phyloP scores from a whole-genome alignment of 176 grass and related monocot species.

The Ensete glaucum region DNA sequence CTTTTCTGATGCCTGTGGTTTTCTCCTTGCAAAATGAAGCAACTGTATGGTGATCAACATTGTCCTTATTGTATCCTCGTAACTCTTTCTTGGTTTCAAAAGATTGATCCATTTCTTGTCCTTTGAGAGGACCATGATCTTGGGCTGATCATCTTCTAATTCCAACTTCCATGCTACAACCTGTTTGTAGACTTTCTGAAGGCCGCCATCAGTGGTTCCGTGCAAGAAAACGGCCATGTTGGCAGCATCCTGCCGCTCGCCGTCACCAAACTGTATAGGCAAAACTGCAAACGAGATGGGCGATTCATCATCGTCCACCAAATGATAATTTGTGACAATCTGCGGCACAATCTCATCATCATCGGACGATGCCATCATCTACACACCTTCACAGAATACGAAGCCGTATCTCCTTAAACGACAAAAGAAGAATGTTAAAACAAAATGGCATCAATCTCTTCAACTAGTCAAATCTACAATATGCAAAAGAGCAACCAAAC shows the following conservation, averaged over 20 bases:
- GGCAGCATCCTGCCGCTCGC: neutral
- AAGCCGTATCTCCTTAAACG: too few relatives aligned
- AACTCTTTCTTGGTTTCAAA: slow-evolving; percentile 35
- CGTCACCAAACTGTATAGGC: neutral
- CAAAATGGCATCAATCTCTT: too few relatives aligned
- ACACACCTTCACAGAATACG: neutral
- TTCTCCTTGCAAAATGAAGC: slow-evolving; percentile 70
- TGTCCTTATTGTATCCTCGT: slow-evolving; percentile 25
- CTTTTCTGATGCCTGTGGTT: slow-evolving; percentile 44
- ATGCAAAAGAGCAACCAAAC: too few relatives aligned
- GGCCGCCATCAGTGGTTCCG: slow-evolving; percentile 4
- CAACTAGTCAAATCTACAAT: too few relatives aligned
- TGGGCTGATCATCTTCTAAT: slow-evolving; percentile 32
- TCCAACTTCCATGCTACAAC: slow-evolving; percentile 50
- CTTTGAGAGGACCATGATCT: slow-evolving; percentile 26
- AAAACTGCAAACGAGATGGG: slow-evolving; percentile 20
- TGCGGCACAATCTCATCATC: slow-evolving; percentile 11
- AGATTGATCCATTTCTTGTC: slow-evolving; percentile 52
- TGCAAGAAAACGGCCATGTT: slow-evolving; percentile 6
- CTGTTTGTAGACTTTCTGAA: slow-evolving; percentile 20
- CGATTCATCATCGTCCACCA: slow-evolving; percentile 17
- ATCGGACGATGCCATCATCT: slow-evolving; percentile 20
- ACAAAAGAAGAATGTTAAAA: too few relatives aligned
- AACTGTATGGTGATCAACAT: slow-evolving; percentile 48
- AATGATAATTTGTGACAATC: slow-evolving; percentile 12